Evolutionary conservation across 2,329 filamentous ascomycete species (phyloP).

Genomic region (Trichoderma cornu-damae): DNA sequence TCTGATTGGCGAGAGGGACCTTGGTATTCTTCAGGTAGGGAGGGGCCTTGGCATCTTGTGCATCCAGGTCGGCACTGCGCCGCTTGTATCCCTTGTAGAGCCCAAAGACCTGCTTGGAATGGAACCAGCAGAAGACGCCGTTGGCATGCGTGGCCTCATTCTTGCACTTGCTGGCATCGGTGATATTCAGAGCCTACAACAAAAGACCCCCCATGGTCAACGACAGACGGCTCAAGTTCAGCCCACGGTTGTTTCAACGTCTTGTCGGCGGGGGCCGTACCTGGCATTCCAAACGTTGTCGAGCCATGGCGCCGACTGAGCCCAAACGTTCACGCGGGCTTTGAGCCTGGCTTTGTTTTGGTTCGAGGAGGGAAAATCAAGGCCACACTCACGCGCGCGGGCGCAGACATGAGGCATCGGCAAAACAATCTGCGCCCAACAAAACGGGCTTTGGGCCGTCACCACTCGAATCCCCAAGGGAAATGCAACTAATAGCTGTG

Average conservation of each 20-base stretch:
- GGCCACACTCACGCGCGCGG: too few relatives aligned
- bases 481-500: too few relatives aligned
- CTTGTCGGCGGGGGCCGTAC: background rate
- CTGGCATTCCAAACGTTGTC: background rate
- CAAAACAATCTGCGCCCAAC: too few relatives aligned
- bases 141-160: slow-evolving; percentile 9
- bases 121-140: slow-evolving; percentile 10
- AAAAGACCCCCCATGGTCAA: background rate
- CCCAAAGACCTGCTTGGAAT: slow-evolving; percentile 6
- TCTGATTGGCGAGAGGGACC: slow-evolving; percentile 3
- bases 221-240: background rate
- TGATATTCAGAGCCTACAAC: slow-evolving; percentile 1
- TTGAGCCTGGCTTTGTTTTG: background rate
- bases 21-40: slow-evolving; percentile 1
- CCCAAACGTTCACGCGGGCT: too few relatives aligned
- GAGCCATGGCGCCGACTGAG: slow-evolving; percentile 5
- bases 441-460: too few relatives aligned
- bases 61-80: slow-evolving; percentile 5
- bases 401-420: too few relatives aligned
- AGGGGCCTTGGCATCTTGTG: background rate
- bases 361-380: background rate
- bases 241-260: background rate
- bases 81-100: slow-evolving; percentile 13
- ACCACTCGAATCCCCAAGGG: too few relatives aligned
- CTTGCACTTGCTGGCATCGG: background rate